These are phyloP conservation scores for Tricharina praecox DNA, from an alignment of 495 filamentous ascomycete genomes.

Conservation along the genomic window DNA sequence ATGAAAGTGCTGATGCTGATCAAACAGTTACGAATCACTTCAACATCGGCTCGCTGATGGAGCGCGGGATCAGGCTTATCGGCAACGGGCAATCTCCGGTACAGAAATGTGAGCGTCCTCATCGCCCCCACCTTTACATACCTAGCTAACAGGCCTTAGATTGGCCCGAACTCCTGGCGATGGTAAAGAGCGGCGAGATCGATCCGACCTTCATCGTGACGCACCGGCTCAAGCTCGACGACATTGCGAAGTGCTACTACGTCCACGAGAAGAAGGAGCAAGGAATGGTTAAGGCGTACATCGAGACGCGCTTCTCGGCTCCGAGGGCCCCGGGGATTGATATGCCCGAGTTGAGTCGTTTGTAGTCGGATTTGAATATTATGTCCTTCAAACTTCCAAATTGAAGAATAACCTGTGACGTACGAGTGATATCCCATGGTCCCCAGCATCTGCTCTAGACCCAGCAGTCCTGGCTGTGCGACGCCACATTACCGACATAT, in stretches of 20 bases:
- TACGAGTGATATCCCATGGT: too few relatives aligned
- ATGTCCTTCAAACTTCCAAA: too few relatives aligned
- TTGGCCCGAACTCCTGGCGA: conserved; percentile 55
- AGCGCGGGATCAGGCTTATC: conserved; percentile 63
- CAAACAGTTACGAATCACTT: background rate
- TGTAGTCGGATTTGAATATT: too few relatives aligned
- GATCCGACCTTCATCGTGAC: conserved; percentile 66
- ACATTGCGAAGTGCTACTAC: conserved; percentile 52
- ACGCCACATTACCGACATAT: too few relatives aligned
- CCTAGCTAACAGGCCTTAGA: too few relatives aligned
- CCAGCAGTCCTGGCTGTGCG: too few relatives aligned
- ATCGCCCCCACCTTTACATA: too few relatives aligned
- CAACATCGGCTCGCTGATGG: conserved; percentile 63
- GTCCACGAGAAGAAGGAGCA: conserved; percentile 51
- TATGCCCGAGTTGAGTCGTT: background rate
- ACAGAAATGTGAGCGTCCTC: too few relatives aligned
- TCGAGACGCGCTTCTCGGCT: background rate
- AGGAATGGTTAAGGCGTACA: background rate
- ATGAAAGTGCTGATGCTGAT: background rate
- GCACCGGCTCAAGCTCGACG: conserved; percentile 59
- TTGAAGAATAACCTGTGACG: too few relatives aligned
- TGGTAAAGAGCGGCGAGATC: conserved; percentile 52
- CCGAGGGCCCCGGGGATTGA: background rate
- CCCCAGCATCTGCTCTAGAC: too few relatives aligned
- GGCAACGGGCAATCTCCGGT: conserved; percentile 51